Conservation (phyloP, 208 protist species). For the Tritrichomonas foetus region DNA sequence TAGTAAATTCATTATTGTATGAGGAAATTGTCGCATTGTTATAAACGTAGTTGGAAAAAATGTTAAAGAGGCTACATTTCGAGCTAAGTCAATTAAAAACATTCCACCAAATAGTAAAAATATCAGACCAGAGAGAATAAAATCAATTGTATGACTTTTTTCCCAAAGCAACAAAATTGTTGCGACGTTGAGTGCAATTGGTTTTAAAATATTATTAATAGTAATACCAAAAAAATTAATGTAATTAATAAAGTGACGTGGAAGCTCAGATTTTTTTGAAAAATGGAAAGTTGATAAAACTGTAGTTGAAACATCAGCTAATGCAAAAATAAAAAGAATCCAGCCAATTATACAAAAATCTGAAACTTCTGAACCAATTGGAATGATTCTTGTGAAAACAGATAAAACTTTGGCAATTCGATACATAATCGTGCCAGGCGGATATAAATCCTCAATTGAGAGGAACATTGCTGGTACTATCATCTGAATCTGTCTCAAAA, state of each 20-base stretch:
- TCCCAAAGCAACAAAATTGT: not conserved
- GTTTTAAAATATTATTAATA: not conserved
- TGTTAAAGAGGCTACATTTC: too few species aligned
- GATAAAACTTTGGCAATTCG: not conserved
- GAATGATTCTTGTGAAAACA: not conserved
- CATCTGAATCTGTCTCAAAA: too few species aligned
- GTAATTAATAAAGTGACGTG: not conserved
- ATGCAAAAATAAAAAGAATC: not conserved
- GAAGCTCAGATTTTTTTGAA: not conserved
- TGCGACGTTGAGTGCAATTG: not conserved
- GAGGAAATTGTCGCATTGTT: too few species aligned
- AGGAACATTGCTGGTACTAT: too few species aligned
- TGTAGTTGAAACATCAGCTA: not conserved
- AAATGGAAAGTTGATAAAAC: not conserved
- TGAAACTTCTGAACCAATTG: not conserved
- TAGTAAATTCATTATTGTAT: too few species aligned
- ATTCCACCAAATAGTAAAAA: too few species aligned
- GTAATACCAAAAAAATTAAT: not conserved
- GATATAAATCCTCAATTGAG: not conserved
- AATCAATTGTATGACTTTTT: not conserved
- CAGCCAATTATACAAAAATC: not conserved
- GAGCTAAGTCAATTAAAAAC: too few species aligned
- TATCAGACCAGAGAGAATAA: too few species aligned
- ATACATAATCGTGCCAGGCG: not conserved
- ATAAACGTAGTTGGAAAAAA: too few species aligned